Conservation (phyloP, 2,329 filamentous ascomycete species). For the Shiraia bambusicola region DNA sequence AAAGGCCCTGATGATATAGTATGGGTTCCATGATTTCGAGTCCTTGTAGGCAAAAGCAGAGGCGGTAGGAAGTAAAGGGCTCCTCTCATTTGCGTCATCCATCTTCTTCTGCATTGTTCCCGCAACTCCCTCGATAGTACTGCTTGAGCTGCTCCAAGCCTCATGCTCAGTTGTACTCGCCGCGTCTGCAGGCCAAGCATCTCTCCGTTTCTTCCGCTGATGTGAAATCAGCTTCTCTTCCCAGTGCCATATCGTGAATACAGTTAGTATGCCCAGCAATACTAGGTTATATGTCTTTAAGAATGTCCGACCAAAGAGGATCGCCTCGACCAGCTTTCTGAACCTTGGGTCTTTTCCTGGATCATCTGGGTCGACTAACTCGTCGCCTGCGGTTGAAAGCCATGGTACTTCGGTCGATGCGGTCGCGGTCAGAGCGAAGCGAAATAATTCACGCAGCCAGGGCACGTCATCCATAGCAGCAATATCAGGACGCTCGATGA, state of each 20-base stretch:
- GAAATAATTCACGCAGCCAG: slow-evolving; percentile 28
- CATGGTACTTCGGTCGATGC: slow-evolving; percentile 23
- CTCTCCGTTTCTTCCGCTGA: slow-evolving; percentile 12
- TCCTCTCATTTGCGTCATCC: slow-evolving; percentile 30
- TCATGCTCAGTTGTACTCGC: slow-evolving; percentile 14
- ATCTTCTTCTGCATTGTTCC: slow-evolving; percentile 13
- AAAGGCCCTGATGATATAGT: slow-evolving; percentile 27
- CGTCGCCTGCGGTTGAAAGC: slow-evolving; percentile 9
- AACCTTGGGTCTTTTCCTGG: slow-evolving; percentile 41
- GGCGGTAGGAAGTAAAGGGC: slow-evolving; percentile 33
- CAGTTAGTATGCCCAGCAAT: slow-evolving; percentile 39
- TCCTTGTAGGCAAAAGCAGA: slow-evolving; percentile 2
- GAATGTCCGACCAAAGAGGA: slow-evolving; percentile 44
- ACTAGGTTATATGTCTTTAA: slow-evolving; percentile 46
- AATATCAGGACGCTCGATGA: slow-evolving; percentile 4
- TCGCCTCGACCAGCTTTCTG: slow-evolving; percentile 38
- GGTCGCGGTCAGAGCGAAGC: slow-evolving; percentile 27
- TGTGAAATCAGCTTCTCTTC: slow-evolving; percentile 26
- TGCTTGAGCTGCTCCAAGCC: slow-evolving; percentile 44
- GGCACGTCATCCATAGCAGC: slow-evolving; percentile 13
- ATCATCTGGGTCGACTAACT: slow-evolving; percentile 30
- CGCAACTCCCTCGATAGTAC: slow-evolving; percentile 39
- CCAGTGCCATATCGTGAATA: slow-evolving; percentile 45
- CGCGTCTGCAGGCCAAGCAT: neutral
- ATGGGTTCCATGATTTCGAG: slow-evolving; percentile 17